Base-by-base conservation (phyloP, 2,329 filamentous ascomycete genomes). In the Sclerotinia spermophila region DNA sequence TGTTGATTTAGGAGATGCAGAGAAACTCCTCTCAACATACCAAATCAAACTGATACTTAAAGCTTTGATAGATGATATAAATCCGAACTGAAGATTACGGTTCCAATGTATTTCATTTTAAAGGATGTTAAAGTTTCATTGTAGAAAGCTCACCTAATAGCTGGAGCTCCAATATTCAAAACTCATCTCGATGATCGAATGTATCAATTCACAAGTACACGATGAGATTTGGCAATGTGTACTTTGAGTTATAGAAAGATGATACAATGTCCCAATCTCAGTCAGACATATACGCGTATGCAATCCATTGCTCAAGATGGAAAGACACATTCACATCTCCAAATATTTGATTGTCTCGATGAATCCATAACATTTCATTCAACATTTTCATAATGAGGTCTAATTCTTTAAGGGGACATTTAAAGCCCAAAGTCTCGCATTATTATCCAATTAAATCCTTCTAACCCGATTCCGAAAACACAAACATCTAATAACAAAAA, bases 1-100 rank as follows among this genome's bases (percentile, higher is more conserved):
- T 0, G 3, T 0, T 5, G 4, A 19, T 8, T 24, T 7, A 24
- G n/a, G n/a, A n/a, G n/a, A n/a, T n/a, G n/a, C n/a, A n/a, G n/a
- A n/a, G n/a, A n/a, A n/a, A n/a, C n/a, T n/a, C n/a, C n/a, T n/a
- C n/a, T n/a, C n/a, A 30, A 30, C 19, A 15, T 55, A 27, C 27
- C 13, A 30, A 55, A 17, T 55, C 2, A 19, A 11, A 5, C 27
- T 10, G 2, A 33, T 33, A 15, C 19, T 10, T 30, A 17, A 55
- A 55, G 17, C 2, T 55, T 30, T 11, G 17, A 42, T 42, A 15
- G n/a, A n/a, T n/a, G n/a, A n/a, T n/a, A n/a, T n/a, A n/a, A n/a
- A n/a, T n/a, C n/a, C n/a, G n/a, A n/a, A n/a, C n/a, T n/a, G n/a
- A n/a, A n/a, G n/a, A n/a, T n/a, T n/a, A n/a, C n/a, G n/a, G n/a